Evolutionary conservation across 1,284 basidiomycete species (phyloP), one percentile per base, ranked within the genome.

Genomic region (Sanghuangporus sanghuang): DNA sequence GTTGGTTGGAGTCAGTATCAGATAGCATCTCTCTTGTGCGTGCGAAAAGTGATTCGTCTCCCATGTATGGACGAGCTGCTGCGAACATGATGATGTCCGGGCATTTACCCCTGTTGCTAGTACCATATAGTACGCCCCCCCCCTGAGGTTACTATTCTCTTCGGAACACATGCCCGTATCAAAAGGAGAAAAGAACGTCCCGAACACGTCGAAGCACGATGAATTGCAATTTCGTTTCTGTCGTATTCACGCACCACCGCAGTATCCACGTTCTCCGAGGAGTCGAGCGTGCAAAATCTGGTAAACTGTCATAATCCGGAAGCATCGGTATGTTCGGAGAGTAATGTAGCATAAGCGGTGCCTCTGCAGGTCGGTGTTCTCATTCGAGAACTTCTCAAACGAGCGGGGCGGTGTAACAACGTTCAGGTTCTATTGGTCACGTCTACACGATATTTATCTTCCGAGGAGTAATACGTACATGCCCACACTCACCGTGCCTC

Each of bases 221-320:
- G 36, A 54, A 54, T 54, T n/a, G 16, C 16, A 38, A 38, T 38
- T 18, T 54, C 36, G 7, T 6, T 54, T 54, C 12, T 32, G 32
- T 11, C 27, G 27, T 18, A n/a, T 38, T 14, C 16, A 3, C n/a
- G 16, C 27, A 2, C 27, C 27, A 32, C 44, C 21, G 44, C 16
- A 46, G 38, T 57, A 27, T 21, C 42, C 35, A 57, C 39, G 55
- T 57, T 57, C 55, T 46, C 55, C 55, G 55, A 57, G 55, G 55
- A 57, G 53, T 38, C 53, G 2, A 38, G 32, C 11, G 44, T 9
- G 16, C 32, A 54, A 7, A 54, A 7, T 35, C 53, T 23, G 53
- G 39, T 23, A 21, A 49, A 49, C 14, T 9, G 23, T 32, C 27
- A 32, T 32, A 5, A 32, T 32, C 27, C 27, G 27, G 27, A 32